Evolutionary conservation across 2,329 filamentous ascomycete species (phyloP), one percentile per base, ranked within the genome.

Genomic region (Colletotrichum sp.): DNA sequence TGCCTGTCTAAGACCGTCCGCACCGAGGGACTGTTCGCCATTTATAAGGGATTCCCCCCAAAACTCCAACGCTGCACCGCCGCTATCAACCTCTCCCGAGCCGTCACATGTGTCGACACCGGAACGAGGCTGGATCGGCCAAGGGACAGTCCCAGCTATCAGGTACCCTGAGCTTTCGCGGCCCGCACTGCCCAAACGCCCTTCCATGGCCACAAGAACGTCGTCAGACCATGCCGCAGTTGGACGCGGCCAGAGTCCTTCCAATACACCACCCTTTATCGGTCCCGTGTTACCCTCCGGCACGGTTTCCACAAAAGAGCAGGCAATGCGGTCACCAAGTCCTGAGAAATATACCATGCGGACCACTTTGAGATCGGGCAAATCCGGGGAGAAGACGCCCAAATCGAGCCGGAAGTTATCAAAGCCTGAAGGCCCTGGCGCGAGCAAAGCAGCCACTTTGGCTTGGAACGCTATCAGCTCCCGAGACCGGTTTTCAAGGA

Each of bases 141-240:
- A 93, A 78, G 94, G 95, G 15, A 97, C 95, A 2, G 93, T 98
- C 77, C 95, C 95, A 63, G 94, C 94, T 9, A 91, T 96, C 65
- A 93, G 90, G 75, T 98, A 98, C 82, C 90, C 92, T 6, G 94
- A 98, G 79, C 88, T 98, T n/a, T 94, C 94, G n/a, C 92, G 93
- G 72, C 94, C 94, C 15, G 81, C 86, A 15, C 85, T 92, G 12
- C 88, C 92, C 15, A 86, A 89, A 65, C 88, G 94, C 28, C 90
- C 92, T 30, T 87, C 89, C 1, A 82, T 90, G 55, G 89, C 91
- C n/a, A 85, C 83, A 69, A 89, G 87, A 83, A 87, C 86, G 81
- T 90, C 88, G 68, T 90, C 89, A 0, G 90, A 91, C 55, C 83
- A 84, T 36, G 84, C 86, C 55, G 83, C 86, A 18, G 82, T 86